phyloP scores from a whole-genome alignment of 352 stramenopile genomes.

The Elongisporangium undulatum region DNA sequence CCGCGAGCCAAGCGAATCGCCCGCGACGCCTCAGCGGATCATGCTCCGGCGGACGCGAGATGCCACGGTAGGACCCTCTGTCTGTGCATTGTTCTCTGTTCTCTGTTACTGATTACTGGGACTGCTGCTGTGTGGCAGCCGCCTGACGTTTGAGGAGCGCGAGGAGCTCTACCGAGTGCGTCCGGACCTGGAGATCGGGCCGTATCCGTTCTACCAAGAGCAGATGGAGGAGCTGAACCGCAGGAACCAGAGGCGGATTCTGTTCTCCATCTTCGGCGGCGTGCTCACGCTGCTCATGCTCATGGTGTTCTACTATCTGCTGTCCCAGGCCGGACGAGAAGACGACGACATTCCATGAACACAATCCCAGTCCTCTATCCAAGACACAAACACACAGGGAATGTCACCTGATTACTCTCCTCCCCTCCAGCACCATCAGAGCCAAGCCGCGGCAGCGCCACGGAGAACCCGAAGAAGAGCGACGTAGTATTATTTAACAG shows the following conservation, averaged over 20 bases:
- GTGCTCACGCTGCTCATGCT: constrained; percentile 63
- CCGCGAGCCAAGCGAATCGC: constrained; percentile 25
- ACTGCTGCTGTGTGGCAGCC: constrained; percentile 19
- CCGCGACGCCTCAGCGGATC: constrained; percentile 22
- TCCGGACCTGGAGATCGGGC: constrained; percentile 75
- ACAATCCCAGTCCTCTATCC: not conserved
- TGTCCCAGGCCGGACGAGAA: constrained; percentile 10
- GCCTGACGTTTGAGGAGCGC: constrained; percentile 77
- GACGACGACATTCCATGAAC: constrained; percentile 1
- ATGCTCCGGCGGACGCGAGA: constrained; percentile 29
- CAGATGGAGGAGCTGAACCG: constrained; percentile 46
- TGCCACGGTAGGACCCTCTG: constrained; percentile 49
- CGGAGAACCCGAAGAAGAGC: not conserved
- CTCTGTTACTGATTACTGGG: constrained; percentile 9
- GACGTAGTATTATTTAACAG: not conserved
- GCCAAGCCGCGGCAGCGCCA: too few relatives aligned
- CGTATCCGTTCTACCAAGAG: constrained; percentile 52
- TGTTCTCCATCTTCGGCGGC: constrained; percentile 73
- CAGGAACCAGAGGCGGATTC: constrained; percentile 56
- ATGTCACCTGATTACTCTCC: not conserved
- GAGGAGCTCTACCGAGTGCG: constrained; percentile 78
- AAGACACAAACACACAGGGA: not conserved
- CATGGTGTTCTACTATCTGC: constrained; percentile 66
- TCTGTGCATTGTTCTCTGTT: not conserved
- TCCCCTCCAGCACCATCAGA: too few relatives aligned